These are phyloP conservation scores for Podaxis sp. DNA, from an alignment of 768 basidiomycete genomes.

Conservation along the genomic window DNA sequence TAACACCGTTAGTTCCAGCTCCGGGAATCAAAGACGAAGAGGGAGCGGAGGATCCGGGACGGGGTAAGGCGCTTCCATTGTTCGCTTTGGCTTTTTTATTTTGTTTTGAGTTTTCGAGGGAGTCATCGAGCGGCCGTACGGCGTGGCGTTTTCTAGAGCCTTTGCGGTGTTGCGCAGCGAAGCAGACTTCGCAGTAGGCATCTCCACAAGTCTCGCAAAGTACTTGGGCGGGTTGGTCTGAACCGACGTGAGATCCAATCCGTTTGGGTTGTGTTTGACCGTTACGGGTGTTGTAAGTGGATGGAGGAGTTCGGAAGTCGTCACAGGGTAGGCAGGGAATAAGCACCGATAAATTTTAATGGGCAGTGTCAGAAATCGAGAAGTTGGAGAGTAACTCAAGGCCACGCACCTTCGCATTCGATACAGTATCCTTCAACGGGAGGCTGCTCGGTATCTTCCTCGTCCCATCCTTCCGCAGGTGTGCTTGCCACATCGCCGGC, in stretches of 20 bases:
- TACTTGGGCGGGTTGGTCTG: constrained; percentile 82
- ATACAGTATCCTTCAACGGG: constrained; percentile 66
- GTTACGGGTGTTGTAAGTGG: neutral
- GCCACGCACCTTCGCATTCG: constrained; percentile 77
- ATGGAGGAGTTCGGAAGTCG: neutral
- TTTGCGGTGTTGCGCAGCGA: constrained; percentile 79
- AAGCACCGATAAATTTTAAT: neutral
- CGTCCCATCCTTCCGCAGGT: constrained; percentile 59
- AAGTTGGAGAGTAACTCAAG: neutral
- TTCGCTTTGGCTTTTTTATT: constrained; percentile 26
- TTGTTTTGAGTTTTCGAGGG: constrained; percentile 11
- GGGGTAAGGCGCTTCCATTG: constrained; percentile 12
- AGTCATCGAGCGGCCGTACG: constrained; percentile 39
- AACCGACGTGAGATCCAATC: neutral
- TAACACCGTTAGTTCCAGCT: neutral
- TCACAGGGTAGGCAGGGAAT: neutral
- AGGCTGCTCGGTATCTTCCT: constrained; percentile 47
- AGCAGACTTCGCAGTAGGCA: constrained; percentile 82
- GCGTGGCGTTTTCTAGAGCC: constrained; percentile 67
- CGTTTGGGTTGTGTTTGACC: neutral
- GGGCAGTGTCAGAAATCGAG: neutral
- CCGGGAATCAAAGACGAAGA: neutral
- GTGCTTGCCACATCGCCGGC: constrained; percentile 21
- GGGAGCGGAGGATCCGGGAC: neutral
- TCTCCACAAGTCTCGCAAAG: constrained; percentile 70